Conservation (phyloP, 352 stramenopile species). For the Phytophthora cryptogea region DNA sequence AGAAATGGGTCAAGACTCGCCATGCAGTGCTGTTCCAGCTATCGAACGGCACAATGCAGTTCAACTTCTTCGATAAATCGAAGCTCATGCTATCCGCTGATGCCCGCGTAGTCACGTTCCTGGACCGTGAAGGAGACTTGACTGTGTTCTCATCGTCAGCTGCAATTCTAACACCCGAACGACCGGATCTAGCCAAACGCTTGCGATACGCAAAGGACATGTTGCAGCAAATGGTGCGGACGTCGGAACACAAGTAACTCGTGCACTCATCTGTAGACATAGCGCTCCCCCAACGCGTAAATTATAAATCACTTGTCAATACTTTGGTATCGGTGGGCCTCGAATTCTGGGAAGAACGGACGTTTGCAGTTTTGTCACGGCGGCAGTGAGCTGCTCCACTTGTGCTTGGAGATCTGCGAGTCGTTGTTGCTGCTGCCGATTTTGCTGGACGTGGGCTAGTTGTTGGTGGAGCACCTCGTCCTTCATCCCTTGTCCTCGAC, state of each 20-base stretch:
- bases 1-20: conserved; percentile 98
- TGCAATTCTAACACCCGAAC: conserved; percentile 61
- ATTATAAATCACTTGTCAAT: conserved; percentile 46
- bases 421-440: conserved; percentile 29
- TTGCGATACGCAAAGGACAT: conserved; percentile 96
- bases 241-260: conserved; percentile 28
- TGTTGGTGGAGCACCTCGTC: conserved; percentile 12
- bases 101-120: conserved; percentile 90
- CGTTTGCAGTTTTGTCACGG: conserved; percentile 39
- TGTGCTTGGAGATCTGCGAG: conserved; percentile 45
- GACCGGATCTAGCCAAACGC: conserved; percentile 74
- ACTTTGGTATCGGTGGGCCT: conserved; percentile 24
- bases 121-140: conserved; percentile 79
- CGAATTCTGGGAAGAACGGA: conserved; percentile 27
- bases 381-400: conserved; percentile 48
- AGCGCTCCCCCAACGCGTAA: conserved; percentile 15
- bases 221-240: conserved; percentile 91
- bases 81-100: conserved; percentile 94
- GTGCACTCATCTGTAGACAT: conserved; percentile 26
- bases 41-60: conserved; percentile 95
- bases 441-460: conserved; percentile 18
- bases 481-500: conserved; percentile 26
- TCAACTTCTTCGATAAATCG: conserved; percentile 97
- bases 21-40: conserved; percentile 98
- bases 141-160: conserved; percentile 53